phyloP scores from a whole-genome alignment of 352 stramenopile species.

The Phytopythium oedochilum region DNA sequence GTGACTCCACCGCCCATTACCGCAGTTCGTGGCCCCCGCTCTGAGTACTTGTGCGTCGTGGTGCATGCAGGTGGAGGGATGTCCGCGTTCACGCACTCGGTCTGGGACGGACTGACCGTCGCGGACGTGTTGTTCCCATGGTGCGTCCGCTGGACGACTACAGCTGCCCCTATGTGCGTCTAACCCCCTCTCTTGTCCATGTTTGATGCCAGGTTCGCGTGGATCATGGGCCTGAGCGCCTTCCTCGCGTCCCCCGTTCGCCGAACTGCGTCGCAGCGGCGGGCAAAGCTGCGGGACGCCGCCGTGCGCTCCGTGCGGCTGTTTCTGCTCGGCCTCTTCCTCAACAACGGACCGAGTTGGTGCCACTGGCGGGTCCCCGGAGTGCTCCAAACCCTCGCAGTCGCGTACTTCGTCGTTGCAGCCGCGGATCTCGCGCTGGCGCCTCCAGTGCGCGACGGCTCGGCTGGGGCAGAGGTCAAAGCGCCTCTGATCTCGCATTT shows the following conservation, averaged over 20 bases:
- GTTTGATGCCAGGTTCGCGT: conserved; percentile 79
- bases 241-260: conserved; percentile 20
- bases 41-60: background rate
- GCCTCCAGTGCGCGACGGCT: background rate
- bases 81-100: conserved; percentile 55
- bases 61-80: conserved; percentile 44
- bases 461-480: background rate
- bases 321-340: conserved; percentile 57
- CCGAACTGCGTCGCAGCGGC: background rate
- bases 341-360: conserved; percentile 63
- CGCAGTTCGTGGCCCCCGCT: too few species aligned
- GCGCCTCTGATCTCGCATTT: conserved; percentile 17
- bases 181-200: too few species aligned
- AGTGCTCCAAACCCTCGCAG: conserved; percentile 66
- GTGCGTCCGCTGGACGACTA: too few species aligned
- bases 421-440: conserved; percentile 7
- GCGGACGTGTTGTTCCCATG: conserved; percentile 80
- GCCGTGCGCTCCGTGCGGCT: conserved; percentile 36
- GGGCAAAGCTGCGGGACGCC: conserved; percentile 7
- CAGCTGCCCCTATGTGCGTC: too few species aligned
- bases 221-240: conserved; percentile 77
- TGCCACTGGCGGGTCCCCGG: conserved; percentile 62
- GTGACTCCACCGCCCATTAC: conserved; percentile 1
- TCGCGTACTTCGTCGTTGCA: conserved; percentile 36
- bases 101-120: conserved; percentile 73